Evolutionary conservation across 768 basidiomycete species (phyloP).

Genomic region (Clavaria fumosa): DNA sequence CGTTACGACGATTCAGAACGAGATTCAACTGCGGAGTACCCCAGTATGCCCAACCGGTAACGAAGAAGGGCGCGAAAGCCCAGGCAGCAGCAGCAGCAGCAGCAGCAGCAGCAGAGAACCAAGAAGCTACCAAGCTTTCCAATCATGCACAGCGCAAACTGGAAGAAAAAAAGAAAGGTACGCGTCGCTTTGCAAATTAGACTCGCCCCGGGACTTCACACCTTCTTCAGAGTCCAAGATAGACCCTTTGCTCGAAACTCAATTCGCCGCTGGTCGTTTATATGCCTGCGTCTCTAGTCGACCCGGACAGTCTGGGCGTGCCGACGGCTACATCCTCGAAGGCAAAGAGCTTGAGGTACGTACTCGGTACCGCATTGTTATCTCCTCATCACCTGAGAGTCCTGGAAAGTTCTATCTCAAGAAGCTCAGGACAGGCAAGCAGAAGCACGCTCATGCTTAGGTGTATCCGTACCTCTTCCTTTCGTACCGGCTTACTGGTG

Average conservation of each 20-base stretch:
- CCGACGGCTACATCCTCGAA: slow-evolving; percentile 95
- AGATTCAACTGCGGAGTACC: too few relatives aligned
- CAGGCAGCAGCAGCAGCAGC: slow-evolving; percentile 29
- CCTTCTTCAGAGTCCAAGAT: slow-evolving; percentile 65
- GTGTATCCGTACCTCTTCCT: not conserved
- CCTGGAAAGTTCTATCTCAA: slow-evolving; percentile 73
- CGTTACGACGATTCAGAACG: too few relatives aligned
- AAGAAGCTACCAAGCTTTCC: slow-evolving; percentile 70
- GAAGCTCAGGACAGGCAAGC: slow-evolving; percentile 87
- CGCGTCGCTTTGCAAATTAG: slow-evolving; percentile 8
- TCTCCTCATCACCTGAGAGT: slow-evolving; percentile 13
- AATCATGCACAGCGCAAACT: slow-evolving; percentile 79
- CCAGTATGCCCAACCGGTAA: slow-evolving; percentile 90
- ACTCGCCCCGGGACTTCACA: not conserved
- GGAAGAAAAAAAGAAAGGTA: slow-evolving; percentile 86
- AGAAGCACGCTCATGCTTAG: slow-evolving; percentile 67
- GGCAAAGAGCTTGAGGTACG: slow-evolving; percentile 94
- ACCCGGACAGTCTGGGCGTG: slow-evolving; percentile 92
- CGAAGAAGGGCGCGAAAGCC: slow-evolving; percentile 67
- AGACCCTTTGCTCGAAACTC: slow-evolving; percentile 75
- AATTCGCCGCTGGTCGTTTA: slow-evolving; percentile 90
- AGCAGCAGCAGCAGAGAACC: too few relatives aligned
- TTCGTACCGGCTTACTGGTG: not conserved
- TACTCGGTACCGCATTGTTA: slow-evolving; percentile 3
- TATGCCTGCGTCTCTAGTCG: slow-evolving; percentile 89